phyloP scores from a whole-genome alignment of 2,329 filamentous ascomycete genomes.

The Diaporthe velutina region DNA sequence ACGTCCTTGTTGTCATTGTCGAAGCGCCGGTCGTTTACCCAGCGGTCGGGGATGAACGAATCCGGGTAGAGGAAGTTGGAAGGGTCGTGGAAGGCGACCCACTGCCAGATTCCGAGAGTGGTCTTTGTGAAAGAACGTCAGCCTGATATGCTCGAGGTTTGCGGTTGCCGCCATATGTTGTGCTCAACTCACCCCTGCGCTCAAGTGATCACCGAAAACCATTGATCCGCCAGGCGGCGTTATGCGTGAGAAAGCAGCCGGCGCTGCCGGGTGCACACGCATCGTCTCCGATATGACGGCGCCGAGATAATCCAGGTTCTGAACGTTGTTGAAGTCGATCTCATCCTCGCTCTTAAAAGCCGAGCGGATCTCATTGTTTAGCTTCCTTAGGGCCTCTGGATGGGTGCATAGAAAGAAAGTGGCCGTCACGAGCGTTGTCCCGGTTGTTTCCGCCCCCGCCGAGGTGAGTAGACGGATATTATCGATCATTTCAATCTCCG shows the following conservation, averaged over 20 bases:
- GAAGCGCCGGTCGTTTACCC: slow-evolving; percentile 53
- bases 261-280: slow-evolving; percentile 46
- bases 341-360: slow-evolving; percentile 51
- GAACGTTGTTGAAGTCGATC: slow-evolving; percentile 45
- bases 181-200: slow-evolving; percentile 47
- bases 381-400: slow-evolving; percentile 50
- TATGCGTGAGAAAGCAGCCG: slow-evolving; percentile 42
- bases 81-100: slow-evolving; percentile 54
- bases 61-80: slow-evolving; percentile 57
- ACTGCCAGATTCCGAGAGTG: slow-evolving; percentile 56
- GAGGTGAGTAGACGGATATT: slow-evolving; percentile 49
- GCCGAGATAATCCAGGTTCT: slow-evolving; percentile 46
- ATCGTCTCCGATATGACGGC: slow-evolving; percentile 50
- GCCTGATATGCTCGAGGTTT: neutral
- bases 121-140: slow-evolving; percentile 49
- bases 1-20: slow-evolving; percentile 52
- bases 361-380: slow-evolving; percentile 55
- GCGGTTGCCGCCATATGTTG: neutral
- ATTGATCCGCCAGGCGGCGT: slow-evolving; percentile 45
- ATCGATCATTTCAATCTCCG: slow-evolving; percentile 35
- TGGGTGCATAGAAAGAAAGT: slow-evolving; percentile 54
- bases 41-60: slow-evolving; percentile 61
- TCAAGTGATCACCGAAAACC: slow-evolving; percentile 48
- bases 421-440: slow-evolving; percentile 55
- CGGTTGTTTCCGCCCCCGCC: slow-evolving; percentile 64